phyloP scores from a whole-genome alignment of 345 rosid species.

The Angophora floribunda region DNA sequence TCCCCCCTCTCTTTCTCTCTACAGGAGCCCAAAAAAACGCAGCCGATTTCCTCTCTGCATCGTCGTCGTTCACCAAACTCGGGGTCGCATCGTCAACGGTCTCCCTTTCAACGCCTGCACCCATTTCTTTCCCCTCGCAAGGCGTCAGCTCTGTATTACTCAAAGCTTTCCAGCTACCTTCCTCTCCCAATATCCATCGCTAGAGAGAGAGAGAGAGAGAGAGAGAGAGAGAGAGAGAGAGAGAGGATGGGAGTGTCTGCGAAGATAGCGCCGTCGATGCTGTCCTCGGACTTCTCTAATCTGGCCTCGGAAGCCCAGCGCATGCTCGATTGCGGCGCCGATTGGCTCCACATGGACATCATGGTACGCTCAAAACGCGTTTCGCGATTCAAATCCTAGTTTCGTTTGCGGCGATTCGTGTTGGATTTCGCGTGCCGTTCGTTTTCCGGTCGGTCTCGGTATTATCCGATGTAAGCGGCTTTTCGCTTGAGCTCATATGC shows the following conservation, averaged over 20 bases:
- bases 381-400: background rate
- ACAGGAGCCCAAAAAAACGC: background rate
- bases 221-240: background rate
- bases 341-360: constrained; percentile 99
- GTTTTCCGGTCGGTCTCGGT: background rate
- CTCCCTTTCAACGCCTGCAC: background rate
- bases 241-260: constrained; percentile 45
- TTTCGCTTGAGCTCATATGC: background rate
- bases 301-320: constrained; percentile 84
- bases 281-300: constrained; percentile 87
- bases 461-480: background rate
- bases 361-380: constrained; percentile 35
- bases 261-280: constrained; percentile 92
- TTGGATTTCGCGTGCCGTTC: background rate
- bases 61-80: background rate
- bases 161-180: background rate
- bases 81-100: background rate
- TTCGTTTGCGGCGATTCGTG: background rate
- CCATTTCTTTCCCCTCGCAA: background rate
- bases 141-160: background rate
- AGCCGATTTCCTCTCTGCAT: background rate
- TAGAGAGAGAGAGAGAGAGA: background rate
- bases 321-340: constrained; percentile 75
- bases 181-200: background rate
- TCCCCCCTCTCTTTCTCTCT: no score